Percentiles rank a stretch among this genome's conserved stretches.
phyloP scores from a whole-genome alignment of 768 basidiomycete genomes.

The Asterophora parasitica region DNA sequence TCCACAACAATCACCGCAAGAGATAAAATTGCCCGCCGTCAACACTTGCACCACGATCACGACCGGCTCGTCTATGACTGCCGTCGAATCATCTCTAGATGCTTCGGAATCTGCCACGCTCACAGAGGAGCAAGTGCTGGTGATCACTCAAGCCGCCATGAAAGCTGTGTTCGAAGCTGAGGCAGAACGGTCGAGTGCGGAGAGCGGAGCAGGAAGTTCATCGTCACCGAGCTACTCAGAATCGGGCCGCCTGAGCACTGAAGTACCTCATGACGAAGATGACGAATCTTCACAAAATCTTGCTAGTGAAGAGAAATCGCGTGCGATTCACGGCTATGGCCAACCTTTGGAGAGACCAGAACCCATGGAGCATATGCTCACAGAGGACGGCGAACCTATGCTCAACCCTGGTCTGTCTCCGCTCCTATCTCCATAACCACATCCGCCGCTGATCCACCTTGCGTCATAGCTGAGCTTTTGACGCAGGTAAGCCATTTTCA shows the following conservation, averaged over 20 bases:
- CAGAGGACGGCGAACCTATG: slow-evolving; percentile 64
- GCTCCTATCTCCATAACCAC: neutral
- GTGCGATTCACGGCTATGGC: slow-evolving; percentile 25
- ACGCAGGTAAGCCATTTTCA: slow-evolving; percentile 44
- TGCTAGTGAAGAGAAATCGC: neutral
- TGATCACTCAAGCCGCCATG: slow-evolving; percentile 24
- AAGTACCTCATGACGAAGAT: slow-evolving; percentile 7
- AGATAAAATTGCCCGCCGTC: neutral
- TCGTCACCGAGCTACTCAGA: slow-evolving; percentile 12
- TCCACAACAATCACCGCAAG: slow-evolving; percentile 1
- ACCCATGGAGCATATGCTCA: slow-evolving; percentile 51
- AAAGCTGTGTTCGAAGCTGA: slow-evolving; percentile 32
- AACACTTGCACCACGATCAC: neutral
- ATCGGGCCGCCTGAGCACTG: slow-evolving; percentile 1
- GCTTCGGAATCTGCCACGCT: slow-evolving; percentile 16
- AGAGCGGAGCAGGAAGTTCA: slow-evolving; percentile 12
- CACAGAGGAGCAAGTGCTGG: slow-evolving; percentile 23
- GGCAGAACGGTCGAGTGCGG: slow-evolving; percentile 25
- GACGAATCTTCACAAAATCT: neutral
- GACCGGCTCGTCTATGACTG: neutral
- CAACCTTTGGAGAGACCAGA: slow-evolving; percentile 31
- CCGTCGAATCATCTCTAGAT: slow-evolving; percentile 25
- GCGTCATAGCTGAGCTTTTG: slow-evolving; percentile 47
- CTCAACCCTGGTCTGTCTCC: slow-evolving; percentile 54
- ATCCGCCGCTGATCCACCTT: slow-evolving; percentile 2